Evolutionary conservation across 352 stramenopile genomes (phyloP).

Genomic region (Globisporangium lucens): DNA sequence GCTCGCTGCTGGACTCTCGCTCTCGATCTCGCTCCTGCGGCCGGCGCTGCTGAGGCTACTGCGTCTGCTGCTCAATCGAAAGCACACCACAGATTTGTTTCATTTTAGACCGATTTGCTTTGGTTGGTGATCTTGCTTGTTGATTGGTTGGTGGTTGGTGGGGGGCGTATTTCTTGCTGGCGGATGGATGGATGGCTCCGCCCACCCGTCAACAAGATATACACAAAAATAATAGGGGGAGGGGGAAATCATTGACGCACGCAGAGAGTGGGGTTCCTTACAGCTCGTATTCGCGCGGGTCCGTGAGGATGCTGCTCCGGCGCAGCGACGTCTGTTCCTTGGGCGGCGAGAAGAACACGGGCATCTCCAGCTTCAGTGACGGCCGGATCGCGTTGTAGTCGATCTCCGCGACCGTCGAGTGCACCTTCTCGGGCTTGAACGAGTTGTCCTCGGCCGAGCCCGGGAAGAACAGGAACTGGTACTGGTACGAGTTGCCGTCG

Average conservation of each 20-base stretch:
- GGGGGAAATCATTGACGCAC: background rate
- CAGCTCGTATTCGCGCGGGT: constrained; percentile 60
- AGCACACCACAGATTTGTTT: constrained; percentile 1
- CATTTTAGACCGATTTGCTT: background rate
- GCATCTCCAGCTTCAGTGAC: constrained; percentile 53
- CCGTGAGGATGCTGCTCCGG: constrained; percentile 39
- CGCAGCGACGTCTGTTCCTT: constrained; percentile 32
- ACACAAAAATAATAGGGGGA: background rate
- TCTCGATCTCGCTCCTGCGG: background rate
- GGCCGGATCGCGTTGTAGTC: constrained; percentile 54
- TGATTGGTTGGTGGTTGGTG: background rate
- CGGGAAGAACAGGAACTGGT: constrained; percentile 61
- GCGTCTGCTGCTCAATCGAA: constrained; percentile 11
- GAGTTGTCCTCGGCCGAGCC: constrained; percentile 47
- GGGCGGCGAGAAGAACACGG: constrained; percentile 63
- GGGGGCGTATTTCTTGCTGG: background rate
- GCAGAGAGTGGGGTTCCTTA: constrained; percentile 19
- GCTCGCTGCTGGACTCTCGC: background rate
- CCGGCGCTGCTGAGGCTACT: background rate
- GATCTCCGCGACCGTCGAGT: constrained; percentile 34
- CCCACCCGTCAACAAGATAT: background rate
- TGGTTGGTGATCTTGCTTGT: background rate
- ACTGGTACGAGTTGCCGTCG: constrained; percentile 17
- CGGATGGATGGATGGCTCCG: background rate
- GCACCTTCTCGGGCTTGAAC: constrained; percentile 43